Evolutionary conservation across 306 rosid genomes (phyloP).

Genomic region (Boehmeria nivea): DNA sequence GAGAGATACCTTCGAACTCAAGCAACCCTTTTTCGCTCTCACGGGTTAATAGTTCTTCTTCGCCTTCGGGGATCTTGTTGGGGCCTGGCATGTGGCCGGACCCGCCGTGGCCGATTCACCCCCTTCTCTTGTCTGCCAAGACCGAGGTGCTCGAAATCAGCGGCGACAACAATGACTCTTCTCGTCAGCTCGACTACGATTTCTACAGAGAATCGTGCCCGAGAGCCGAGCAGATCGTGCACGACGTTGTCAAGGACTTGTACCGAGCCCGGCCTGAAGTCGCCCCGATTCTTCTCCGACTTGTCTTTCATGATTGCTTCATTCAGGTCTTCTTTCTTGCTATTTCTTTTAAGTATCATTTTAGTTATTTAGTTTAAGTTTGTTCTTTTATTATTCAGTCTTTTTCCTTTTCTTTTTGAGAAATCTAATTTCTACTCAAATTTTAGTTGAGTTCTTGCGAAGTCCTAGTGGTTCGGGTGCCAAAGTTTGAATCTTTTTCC

Average conservation of each 20-base stretch:
- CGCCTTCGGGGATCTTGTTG: neutral
- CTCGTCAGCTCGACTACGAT: slow-evolving; percentile 3
- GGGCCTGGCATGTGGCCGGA: neutral
- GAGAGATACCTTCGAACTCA: no score
- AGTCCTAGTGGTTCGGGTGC: no score
- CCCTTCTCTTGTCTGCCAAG: neutral
- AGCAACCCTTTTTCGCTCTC: neutral
- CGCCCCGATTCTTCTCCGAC: slow-evolving; percentile 1
- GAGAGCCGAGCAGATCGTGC: slow-evolving; percentile 8
- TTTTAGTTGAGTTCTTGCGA: no score
- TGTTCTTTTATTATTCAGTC: no score
- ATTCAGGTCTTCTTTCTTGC: neutral
- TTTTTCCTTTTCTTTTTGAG: neutral
- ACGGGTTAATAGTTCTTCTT: neutral
- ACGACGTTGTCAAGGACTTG: neutral
- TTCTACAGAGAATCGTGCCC: slow-evolving; percentile 11
- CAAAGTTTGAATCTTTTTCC: no score
- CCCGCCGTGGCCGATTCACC: neutral
- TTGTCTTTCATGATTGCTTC: slow-evolving; percentile 13
- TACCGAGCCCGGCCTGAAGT: neutral
- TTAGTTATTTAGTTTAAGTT: no score
- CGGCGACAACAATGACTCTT: neutral
- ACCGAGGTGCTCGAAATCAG: neutral
- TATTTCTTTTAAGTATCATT: neutral
- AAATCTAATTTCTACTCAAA: no score